A percentile compares a stretch with the other conserved stretches of the same genome.
Evolutionary conservation across 768 basidiomycete genomes (phyloP).

Genomic region (Hygrocybe punicea): DNA sequence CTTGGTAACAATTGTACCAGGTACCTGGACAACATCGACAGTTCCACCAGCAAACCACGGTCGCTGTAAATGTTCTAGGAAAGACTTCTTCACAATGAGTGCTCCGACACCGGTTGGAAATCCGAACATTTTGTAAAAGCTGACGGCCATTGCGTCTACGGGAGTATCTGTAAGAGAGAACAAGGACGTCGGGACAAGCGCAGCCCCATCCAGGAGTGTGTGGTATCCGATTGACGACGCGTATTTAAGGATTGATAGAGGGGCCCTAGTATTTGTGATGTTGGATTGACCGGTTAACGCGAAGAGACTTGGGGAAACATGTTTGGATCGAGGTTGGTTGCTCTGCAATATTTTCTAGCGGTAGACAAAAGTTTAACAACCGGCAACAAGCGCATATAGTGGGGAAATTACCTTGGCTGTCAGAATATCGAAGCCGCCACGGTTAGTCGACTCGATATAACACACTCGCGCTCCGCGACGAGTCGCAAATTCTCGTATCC

Average conservation of each 20-base stretch:
- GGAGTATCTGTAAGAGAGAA: constrained; percentile 63
- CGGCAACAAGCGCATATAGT: constrained; percentile 24
- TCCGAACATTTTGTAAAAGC: constrained; percentile 90
- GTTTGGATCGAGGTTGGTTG: constrained; percentile 45
- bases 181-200: constrained; percentile 67
- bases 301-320: constrained; percentile 57
- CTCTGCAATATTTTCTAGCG: constrained; percentile 52
- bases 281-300: constrained; percentile 81
- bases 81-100: constrained; percentile 67
- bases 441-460: constrained; percentile 62
- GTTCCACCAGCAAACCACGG: constrained; percentile 87
- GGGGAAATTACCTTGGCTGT: constrained; percentile 52
- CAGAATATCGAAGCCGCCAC: constrained; percentile 60
- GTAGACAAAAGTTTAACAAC: constrained; percentile 23
- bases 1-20: constrained; percentile 64
- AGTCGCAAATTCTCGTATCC: constrained; percentile 69
- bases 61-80: constrained; percentile 55
- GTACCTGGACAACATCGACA: constrained; percentile 80
- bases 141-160: constrained; percentile 79
- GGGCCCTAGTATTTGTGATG: constrained; percentile 70
- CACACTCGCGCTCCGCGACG: constrained; percentile 52
- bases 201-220: constrained; percentile 79
- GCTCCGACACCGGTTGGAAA: constrained; percentile 85
- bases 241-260: constrained; percentile 59
- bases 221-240: constrained; percentile 68